Evolutionary conservation across 495 filamentous ascomycete genomes (phyloP), one percentile per base, ranked within the genome.

Genomic region (Aspergillus taichungensis): DNA sequence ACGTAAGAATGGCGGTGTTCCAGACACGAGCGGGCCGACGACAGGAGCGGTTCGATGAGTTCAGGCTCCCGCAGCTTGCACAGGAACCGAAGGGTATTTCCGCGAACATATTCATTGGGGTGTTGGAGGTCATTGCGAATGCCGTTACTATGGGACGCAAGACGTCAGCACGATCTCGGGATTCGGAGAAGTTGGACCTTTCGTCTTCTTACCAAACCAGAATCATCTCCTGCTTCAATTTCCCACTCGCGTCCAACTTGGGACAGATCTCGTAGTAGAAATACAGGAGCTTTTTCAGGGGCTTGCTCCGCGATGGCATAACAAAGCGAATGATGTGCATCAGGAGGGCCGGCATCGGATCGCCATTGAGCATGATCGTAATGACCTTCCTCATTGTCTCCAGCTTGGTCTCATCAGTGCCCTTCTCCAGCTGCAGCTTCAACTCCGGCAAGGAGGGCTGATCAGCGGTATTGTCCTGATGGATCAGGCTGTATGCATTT

Each of bases 271-370:
- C 94, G 66, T 96, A 95, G 72, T 96, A 99, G 66, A 97, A 91
- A 69, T 99, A 99, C 11, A 99, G 77, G 34, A 99, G 71, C 71
- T 97, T 97, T 78, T 99, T 99, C 55, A 99, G 72, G n/a, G 81
- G 71, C 67, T 97, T 97, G 69, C 83, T 87, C 72, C 87, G 95
- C 45, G 88, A 91, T 1, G 94, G 94, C 94, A 97, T 97, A 52
- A 99, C 87, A 66, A 97, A 97, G 64, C 92, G 85, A 70, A 99
- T 97, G 59, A 99, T 97, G 69, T 96, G 94, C 94, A 99, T 99
- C 52, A 99, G 78, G 12, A 99, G 77, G 55, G 86, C 80, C 33
- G 88, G 81, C 84, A 97, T 89, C 31, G 94, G 87, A 59, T 97
- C 94, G 45, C 94, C 94, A 61, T 96, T 99, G 57, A 99, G 81